phyloP scores from a whole-genome alignment of 2,329 filamentous ascomycete species.

The Gnomoniopsis sp. region DNA sequence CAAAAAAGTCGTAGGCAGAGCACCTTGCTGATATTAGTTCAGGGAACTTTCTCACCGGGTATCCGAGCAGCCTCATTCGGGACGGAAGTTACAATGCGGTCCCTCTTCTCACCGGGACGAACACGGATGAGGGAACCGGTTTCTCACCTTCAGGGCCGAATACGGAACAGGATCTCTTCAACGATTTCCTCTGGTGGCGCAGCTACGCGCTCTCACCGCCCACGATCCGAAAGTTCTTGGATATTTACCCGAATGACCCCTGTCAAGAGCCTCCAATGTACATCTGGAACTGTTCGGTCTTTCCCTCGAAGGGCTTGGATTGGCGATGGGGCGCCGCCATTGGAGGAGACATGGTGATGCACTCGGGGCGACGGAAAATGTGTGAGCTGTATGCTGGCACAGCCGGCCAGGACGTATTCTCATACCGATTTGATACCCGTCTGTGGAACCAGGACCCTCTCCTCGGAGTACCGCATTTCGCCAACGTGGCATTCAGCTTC shows the following conservation, averaged over 20 bases:
- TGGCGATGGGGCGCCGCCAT: slow-evolving; percentile 44
- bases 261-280: slow-evolving; percentile 41
- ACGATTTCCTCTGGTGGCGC: slow-evolving; percentile 38
- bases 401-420: slow-evolving; percentile 35
- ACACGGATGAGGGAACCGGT: slow-evolving; percentile 44
- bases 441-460: slow-evolving; percentile 37
- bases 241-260: slow-evolving; percentile 47
- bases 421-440: slow-evolving; percentile 48
- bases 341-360: slow-evolving; percentile 46
- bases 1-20: no score
- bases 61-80: slow-evolving; percentile 41
- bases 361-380: slow-evolving; percentile 42
- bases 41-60: slow-evolving; percentile 42
- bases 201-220: slow-evolving; percentile 43
- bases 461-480: slow-evolving; percentile 43
- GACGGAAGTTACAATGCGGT: slow-evolving; percentile 40
- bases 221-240: slow-evolving; percentile 39
- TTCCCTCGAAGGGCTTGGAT: slow-evolving; percentile 32
- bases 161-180: slow-evolving; percentile 40
- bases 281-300: slow-evolving; percentile 33
- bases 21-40: no score
- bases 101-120: slow-evolving; percentile 44
- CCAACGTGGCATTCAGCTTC: slow-evolving; percentile 48
- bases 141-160: slow-evolving; percentile 38
- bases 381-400: slow-evolving; percentile 36